These are phyloP conservation scores for Aspergillus persii DNA, from an alignment of 2,329 filamentous ascomycete species.

Conservation along the genomic window DNA sequence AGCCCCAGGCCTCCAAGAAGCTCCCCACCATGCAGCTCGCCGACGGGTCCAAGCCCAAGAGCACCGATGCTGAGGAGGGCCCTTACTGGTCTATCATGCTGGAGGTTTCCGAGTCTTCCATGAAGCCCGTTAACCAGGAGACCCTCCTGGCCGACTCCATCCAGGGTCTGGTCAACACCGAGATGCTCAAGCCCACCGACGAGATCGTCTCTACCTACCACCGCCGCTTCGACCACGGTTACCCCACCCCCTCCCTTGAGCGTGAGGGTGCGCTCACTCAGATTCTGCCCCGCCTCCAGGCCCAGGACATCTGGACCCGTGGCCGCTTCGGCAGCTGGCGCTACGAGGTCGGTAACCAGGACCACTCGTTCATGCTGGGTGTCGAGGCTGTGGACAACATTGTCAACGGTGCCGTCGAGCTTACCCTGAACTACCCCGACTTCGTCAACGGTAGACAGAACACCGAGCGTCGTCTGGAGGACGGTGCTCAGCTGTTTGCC, in stretches of 20 bases:
- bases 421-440: conserved; percentile 94
- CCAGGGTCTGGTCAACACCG: conserved; percentile 94
- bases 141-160: conserved; percentile 89
- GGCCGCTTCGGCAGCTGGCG: conserved; percentile 97
- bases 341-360: conserved; percentile 96
- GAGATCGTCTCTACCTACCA: conserved; percentile 99
- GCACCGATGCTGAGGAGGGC: conserved; percentile 72
- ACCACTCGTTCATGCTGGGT: conserved; percentile 96
- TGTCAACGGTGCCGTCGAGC: conserved; percentile 81
- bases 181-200: conserved; percentile 86
- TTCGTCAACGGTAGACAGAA: conserved; percentile 78
- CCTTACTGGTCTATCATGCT: conserved; percentile 99
- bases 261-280: conserved; percentile 91
- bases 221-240: conserved; percentile 96
- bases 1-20: conserved; percentile 78
- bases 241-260: conserved; percentile 92
- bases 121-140: conserved; percentile 89
- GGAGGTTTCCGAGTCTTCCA: conserved; percentile 89
- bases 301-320: conserved; percentile 87
- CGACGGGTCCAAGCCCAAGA: conserved; percentile 76
- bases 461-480: conserved; percentile 60
- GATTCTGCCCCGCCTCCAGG: conserved; percentile 88
- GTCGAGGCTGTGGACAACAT: conserved; percentile 92
- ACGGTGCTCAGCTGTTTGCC: conserved; percentile 59
- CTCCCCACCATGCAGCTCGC: conserved; percentile 83